A percentile compares a stretch with the other conserved stretches of the same genome.
Evolutionary conservation across 2,329 filamentous ascomycete genomes (phyloP).

Genomic region (Catunica adiposa): DNA sequence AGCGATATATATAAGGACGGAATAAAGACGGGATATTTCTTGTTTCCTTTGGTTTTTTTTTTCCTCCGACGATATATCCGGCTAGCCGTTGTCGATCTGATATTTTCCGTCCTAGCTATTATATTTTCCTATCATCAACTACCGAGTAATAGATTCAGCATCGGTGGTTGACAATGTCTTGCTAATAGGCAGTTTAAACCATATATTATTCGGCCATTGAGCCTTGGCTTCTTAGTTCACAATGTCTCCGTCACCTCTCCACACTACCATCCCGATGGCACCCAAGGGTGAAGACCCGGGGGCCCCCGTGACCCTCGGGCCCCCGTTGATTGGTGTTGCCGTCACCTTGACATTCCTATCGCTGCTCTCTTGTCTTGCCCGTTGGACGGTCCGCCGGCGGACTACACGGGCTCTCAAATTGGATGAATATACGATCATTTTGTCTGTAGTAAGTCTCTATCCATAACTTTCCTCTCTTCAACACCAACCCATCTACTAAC

Average conservation of each 20-base stretch:
- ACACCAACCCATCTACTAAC: background rate
- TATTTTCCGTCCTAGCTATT: background rate
- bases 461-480: background rate
- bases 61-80: background rate
- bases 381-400: slow-evolving; percentile 20
- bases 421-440: slow-evolving; percentile 22
- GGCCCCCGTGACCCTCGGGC: slow-evolving; percentile 17
- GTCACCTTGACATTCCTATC: slow-evolving; percentile 21
- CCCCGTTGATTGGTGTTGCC: slow-evolving; percentile 24
- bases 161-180: background rate
- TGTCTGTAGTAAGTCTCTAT: background rate
- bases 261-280: background rate
- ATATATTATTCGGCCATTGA: background rate
- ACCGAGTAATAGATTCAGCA: background rate
- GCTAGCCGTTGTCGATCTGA: background rate
- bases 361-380: slow-evolving; percentile 21
- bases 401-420: slow-evolving; percentile 18
- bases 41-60: background rate
- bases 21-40: background rate
- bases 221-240: background rate
- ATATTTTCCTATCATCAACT: background rate
- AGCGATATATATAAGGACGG: background rate
- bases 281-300: background rate
- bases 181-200: background rate
- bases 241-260: slow-evolving; percentile 2